Base-by-base conservation (phyloP, 2,329 filamentous ascomycete genomes). In the Aspergillus bombycis region DNA sequence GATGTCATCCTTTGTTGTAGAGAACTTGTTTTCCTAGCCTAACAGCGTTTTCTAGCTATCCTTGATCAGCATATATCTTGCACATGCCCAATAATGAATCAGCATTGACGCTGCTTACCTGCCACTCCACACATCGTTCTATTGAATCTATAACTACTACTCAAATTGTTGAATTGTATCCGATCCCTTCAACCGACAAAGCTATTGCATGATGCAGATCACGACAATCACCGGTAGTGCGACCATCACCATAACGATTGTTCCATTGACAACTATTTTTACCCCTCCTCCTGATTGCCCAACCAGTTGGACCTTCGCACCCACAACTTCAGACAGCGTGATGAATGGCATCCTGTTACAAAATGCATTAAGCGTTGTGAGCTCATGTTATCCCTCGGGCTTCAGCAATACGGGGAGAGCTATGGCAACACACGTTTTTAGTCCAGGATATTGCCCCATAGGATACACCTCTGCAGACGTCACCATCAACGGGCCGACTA, bases 361-460 rank as follows among this genome's bases (percentile, higher is more conserved):
- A 53, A 69, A 72, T 62, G 67, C 64, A 32, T 21, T 32, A 9
- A 21, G 50, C 5, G 36, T 41, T 16, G 61, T 60, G 19, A 32
- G 36, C 14, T 32, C 60, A 14, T 66, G 65, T 19, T 65, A 62
- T 12, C 65, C 65, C 4, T 19, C 62, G 12, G 60, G 60, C 9
- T 71, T 67, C 30, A 30, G 38, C 6, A 60, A 67, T 8, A 62
- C 60, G 43, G 72, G 67, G 16, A 60, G 69, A 62, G 45, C 46
- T 10, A 36, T 60, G 38, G 57, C 54, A 3, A 45, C 62, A 4
- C 57, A 66, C 16, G 57, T 67, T 2, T 74, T 65, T 57, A 72
- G 70, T 32, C 72, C 72, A 14, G 72, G 71, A 11, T 70, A 54
- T 50, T 74, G 71, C 60, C 71, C 72, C 16, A 34, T n/a, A 2